A percentile compares a stretch with the other conserved stretches of the same genome.
phyloP scores from a whole-genome alignment of 2,329 filamentous ascomycete genomes.

The Colletotrichum sp. region DNA sequence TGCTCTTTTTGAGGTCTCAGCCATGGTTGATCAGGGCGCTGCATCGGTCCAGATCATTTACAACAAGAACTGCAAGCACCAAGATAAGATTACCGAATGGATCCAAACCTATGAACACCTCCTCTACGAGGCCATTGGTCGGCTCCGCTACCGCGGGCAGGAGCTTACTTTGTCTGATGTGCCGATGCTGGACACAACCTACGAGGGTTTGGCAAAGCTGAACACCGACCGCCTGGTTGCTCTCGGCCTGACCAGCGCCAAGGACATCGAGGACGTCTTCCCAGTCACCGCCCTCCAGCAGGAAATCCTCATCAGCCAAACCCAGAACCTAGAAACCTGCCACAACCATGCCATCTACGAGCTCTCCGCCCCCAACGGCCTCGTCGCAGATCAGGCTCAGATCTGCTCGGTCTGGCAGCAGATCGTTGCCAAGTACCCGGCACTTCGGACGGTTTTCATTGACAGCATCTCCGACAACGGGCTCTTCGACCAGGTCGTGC shows the following conservation, averaged over 20 bases:
- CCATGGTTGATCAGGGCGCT: constrained; percentile 49
- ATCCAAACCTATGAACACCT: constrained; percentile 51
- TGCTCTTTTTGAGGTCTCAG: constrained; percentile 55
- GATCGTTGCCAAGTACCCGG: constrained; percentile 48
- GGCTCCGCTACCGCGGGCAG: constrained; percentile 44
- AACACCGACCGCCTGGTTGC: constrained; percentile 45
- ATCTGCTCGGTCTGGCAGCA: constrained; percentile 57
- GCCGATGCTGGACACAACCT: constrained; percentile 51
- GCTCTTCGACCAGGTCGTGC: constrained; percentile 54
- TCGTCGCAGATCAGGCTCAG: constrained; percentile 44
- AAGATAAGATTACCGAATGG: constrained; percentile 50
- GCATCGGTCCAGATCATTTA: constrained; percentile 52
- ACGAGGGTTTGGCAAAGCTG: constrained; percentile 49
- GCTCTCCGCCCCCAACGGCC: constrained; percentile 41
- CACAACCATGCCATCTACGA: constrained; percentile 54
- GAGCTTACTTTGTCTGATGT: constrained; percentile 57
- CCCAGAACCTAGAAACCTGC: constrained; percentile 43
- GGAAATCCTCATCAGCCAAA: constrained; percentile 52
- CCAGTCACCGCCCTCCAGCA: constrained; percentile 55
- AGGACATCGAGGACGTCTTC: constrained; percentile 54
- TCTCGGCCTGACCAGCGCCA: constrained; percentile 43
- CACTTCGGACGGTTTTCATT: constrained; percentile 56
- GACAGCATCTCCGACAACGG: constrained; percentile 54
- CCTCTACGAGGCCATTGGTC: constrained; percentile 47
- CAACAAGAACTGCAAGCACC: constrained; percentile 44